phyloP scores from a whole-genome alignment of 2,329 filamentous ascomycete species.

The Sphaerostilbella broomeana region DNA sequence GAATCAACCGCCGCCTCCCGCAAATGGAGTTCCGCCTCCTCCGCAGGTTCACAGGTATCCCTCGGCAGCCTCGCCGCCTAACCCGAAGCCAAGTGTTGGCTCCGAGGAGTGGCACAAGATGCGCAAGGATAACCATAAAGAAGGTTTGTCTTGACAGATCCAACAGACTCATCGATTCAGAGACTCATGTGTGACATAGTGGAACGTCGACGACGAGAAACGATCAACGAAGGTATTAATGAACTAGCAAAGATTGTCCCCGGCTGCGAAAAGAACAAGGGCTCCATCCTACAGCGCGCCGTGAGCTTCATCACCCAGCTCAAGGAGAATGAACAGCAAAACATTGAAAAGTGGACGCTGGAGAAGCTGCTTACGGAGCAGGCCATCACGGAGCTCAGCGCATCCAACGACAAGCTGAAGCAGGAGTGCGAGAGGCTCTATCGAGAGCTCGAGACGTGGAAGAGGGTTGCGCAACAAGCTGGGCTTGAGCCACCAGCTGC shows the following conservation, averaged over 20 bases:
- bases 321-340: slow-evolving; percentile 88
- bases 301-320: slow-evolving; percentile 92
- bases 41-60: slow-evolving; percentile 27
- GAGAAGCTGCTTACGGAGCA: slow-evolving; percentile 88
- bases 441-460: slow-evolving; percentile 73
- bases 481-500: slow-evolving; percentile 40
- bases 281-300: slow-evolving; percentile 86
- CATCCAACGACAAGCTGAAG: slow-evolving; percentile 82
- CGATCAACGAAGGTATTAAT: slow-evolving; percentile 98
- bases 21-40: slow-evolving; percentile 33
- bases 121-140: slow-evolving; percentile 96
- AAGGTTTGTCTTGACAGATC: slow-evolving; percentile 61
- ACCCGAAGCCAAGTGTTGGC: slow-evolving; percentile 79
- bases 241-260: slow-evolving; percentile 97
- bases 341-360: slow-evolving; percentile 89
- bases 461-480: slow-evolving; percentile 57
- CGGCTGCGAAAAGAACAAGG: slow-evolving; percentile 98
- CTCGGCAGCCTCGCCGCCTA: slow-evolving; percentile 34
- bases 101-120: slow-evolving; percentile 98
- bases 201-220: slow-evolving; percentile 90
- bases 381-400: slow-evolving; percentile 79
- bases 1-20: slow-evolving; percentile 27
- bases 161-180: too few relatives aligned
- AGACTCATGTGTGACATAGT: too few relatives aligned
- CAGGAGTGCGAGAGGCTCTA: slow-evolving; percentile 71